phyloP scores from a whole-genome alignment of 2,329 filamentous ascomycete genomes.

The Penicillium sp. region DNA sequence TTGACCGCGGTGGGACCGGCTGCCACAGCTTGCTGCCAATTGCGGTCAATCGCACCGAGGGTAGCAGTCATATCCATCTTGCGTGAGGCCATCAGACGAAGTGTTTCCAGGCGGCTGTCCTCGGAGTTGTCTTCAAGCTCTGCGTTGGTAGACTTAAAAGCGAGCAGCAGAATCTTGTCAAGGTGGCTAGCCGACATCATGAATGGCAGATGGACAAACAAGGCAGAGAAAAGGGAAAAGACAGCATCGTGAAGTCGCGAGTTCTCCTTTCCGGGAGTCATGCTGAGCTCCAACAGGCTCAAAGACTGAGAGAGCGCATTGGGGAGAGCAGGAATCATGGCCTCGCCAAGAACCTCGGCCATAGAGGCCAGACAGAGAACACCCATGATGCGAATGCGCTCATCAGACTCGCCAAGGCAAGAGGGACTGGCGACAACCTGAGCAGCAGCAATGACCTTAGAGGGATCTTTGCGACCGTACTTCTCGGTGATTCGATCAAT shows the following conservation, averaged over 20 bases:
- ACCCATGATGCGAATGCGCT: constrained; percentile 75
- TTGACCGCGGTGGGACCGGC: constrained; percentile 63
- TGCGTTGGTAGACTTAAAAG: constrained; percentile 67
- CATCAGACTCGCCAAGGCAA: constrained; percentile 72
- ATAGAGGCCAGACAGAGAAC: constrained; percentile 84
- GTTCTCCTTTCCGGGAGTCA: constrained; percentile 54
- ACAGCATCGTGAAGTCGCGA: constrained; percentile 74
- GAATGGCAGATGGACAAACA: constrained; percentile 81
- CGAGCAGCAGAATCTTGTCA: constrained; percentile 67
- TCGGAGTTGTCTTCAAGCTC: constrained; percentile 61
- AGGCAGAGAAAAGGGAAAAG: constrained; percentile 73
- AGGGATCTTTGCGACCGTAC: constrained; percentile 87
- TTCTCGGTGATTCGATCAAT: constrained; percentile 92
- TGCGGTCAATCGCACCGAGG: constrained; percentile 68
- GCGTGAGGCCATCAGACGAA: constrained; percentile 67
- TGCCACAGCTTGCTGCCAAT: constrained; percentile 65
- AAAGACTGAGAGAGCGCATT: constrained; percentile 70
- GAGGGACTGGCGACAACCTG: constrained; percentile 71
- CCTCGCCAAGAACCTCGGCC: constrained; percentile 82
- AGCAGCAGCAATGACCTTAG: constrained; percentile 72
- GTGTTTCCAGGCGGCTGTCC: constrained; percentile 65
- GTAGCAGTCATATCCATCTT: constrained; percentile 75
- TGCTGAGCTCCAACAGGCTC: constrained; percentile 65
- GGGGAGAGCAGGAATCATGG: constrained; percentile 79
- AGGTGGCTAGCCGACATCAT: constrained; percentile 79